Evolutionary conservation across 257 asterid genomes (phyloP).

Genomic region (Primulina eburnea): DNA sequence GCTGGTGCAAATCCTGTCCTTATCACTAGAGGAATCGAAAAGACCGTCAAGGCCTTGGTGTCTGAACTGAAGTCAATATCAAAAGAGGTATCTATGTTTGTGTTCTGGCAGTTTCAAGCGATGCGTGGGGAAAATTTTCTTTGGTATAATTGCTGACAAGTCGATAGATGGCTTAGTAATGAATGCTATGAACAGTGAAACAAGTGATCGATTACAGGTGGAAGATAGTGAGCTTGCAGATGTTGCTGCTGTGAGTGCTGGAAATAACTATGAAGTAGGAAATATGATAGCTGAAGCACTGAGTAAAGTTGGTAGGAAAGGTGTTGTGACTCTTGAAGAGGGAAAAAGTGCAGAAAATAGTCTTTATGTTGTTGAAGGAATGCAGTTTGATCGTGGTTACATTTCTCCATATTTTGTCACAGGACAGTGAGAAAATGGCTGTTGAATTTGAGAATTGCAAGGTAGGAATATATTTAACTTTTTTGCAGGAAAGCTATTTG

Average conservation of each 20-base stretch:
- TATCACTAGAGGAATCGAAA: constrained; percentile 57
- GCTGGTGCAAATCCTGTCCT: constrained; percentile 65
- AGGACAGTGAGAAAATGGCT: constrained; percentile 86
- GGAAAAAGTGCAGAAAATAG: constrained; percentile 93
- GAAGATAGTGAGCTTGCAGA: constrained; percentile 96
- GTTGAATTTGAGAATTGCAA: constrained; percentile 96
- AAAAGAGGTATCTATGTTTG: constrained; percentile 38
- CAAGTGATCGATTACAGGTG: constrained; percentile 46
- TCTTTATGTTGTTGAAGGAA: constrained; percentile 91
- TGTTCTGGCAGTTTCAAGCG: background rate
- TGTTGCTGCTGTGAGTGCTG: constrained; percentile 99
- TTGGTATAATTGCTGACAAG: background rate
- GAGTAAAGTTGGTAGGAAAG: constrained; percentile 95
- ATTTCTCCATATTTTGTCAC: constrained; percentile 94
- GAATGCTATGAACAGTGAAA: background rate
- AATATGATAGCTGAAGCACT: constrained; percentile 94
- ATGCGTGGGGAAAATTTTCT: background rate
- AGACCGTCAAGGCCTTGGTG: constrained; percentile 50
- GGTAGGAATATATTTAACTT: constrained; percentile 37
- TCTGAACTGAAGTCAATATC: constrained; percentile 51
- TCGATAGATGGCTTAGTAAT: background rate
- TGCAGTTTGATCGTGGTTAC: constrained; percentile 98
- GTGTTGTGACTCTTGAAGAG: constrained; percentile 97
- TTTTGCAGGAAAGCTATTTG: background rate
- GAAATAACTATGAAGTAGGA: constrained; percentile 92